Conservation (phyloP, 78 protist genomes). For the slime mould (Dictyostelium discoideum) region DNA sequence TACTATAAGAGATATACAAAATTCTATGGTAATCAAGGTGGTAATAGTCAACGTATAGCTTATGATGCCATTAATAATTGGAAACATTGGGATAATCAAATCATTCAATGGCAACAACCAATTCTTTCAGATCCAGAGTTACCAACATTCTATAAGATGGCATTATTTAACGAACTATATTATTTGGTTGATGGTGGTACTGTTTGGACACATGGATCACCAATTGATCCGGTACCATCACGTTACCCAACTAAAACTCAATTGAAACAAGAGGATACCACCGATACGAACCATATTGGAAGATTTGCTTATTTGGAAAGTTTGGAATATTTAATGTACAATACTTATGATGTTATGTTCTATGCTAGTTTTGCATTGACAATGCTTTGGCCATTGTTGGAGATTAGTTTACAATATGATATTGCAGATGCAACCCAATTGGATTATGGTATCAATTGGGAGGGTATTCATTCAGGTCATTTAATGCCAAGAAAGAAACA, state of each 20-base stretch:
- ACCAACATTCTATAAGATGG: slow-evolving; percentile 77
- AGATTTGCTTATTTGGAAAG: slow-evolving; percentile 89
- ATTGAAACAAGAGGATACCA: slow-evolving; percentile 21
- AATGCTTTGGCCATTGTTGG: slow-evolving; percentile 85
- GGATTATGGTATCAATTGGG: slow-evolving; percentile 37
- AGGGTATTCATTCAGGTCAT: slow-evolving; percentile 50
- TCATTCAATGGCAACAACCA: slow-evolving; percentile 85
- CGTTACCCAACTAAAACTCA: not conserved
- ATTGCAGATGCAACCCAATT: slow-evolving; percentile 52
- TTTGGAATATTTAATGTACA: slow-evolving; percentile 90
- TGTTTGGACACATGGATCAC: slow-evolving; percentile 84
- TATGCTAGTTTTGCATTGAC: slow-evolving; percentile 89
- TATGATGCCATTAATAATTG: slow-evolving; percentile 47
- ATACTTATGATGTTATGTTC: slow-evolving; percentile 94
- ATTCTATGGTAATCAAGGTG: slow-evolving; percentile 65
- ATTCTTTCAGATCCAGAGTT: slow-evolving; percentile 48
- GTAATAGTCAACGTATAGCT: slow-evolving; percentile 54
- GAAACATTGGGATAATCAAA: slow-evolving; percentile 56
- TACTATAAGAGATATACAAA: slow-evolving; percentile 75
- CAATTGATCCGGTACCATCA: not conserved
- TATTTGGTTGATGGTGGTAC: slow-evolving; percentile 90
- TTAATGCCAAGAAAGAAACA: slow-evolving; percentile 64
- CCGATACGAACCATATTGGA: slow-evolving; percentile 51
- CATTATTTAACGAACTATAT: slow-evolving; percentile 89
- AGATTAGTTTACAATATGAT: slow-evolving; percentile 72